Conservation (phyloP, 148 eudicot genomes). For the Rhododendron mucronatum region DNA sequence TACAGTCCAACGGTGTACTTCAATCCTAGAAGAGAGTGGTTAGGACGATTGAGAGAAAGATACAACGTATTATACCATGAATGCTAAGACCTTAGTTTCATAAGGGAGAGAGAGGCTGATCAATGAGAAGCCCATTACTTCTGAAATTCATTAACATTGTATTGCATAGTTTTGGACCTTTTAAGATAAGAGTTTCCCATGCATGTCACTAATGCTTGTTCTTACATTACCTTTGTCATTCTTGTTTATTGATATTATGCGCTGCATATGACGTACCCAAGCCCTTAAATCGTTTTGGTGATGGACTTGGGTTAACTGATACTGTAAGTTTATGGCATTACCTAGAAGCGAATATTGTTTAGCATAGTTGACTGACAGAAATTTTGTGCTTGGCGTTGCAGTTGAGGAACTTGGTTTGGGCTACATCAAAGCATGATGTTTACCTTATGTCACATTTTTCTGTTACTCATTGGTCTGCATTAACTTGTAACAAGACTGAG, state of each 20-base stretch:
- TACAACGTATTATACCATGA: neutral
- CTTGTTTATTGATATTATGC: neutral
- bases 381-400: slow-evolving; percentile 27
- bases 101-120: neutral
- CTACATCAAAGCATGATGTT: slow-evolving; percentile 85
- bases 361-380: slow-evolving; percentile 5
- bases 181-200: neutral
- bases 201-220: neutral
- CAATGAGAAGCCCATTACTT: neutral
- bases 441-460: slow-evolving; percentile 70
- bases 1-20: neutral
- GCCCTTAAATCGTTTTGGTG: neutral
- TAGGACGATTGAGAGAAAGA: neutral
- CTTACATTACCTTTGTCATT: neutral
- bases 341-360: neutral
- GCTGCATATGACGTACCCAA: neutral
- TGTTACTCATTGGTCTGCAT: slow-evolving; percentile 48
- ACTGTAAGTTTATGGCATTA: neutral
- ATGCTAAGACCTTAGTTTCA: neutral
- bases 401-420: slow-evolving; percentile 94
- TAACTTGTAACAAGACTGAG: slow-evolving; percentile 48
- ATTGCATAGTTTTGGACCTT: neutral
- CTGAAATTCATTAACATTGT: neutral
- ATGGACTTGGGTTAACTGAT: neutral
- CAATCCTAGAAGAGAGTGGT: neutral